phyloP scores from a whole-genome alignment of 148 eudicot genomes.

The Polygonum maritimum region DNA sequence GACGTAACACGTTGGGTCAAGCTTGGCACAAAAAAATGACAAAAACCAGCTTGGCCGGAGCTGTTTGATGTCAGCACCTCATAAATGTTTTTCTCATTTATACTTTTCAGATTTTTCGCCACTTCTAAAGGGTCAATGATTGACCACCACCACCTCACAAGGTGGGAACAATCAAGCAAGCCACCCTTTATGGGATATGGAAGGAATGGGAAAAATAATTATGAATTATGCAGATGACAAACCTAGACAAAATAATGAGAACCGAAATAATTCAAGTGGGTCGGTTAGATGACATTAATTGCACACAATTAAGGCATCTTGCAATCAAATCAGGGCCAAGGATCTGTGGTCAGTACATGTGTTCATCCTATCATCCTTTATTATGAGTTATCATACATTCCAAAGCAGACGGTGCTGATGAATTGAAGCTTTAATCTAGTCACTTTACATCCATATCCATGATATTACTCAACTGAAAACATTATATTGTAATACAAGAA shows the following conservation, averaged over 20 bases:
- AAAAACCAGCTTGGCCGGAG: slow-evolving; percentile 5
- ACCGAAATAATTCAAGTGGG: slow-evolving; percentile 9
- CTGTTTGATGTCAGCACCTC: slow-evolving; percentile 2
- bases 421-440: not conserved
- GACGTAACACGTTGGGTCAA: not conserved
- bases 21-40: not conserved
- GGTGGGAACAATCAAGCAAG: slow-evolving; percentile 9
- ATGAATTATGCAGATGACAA: slow-evolving; percentile 6
- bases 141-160: slow-evolving; percentile 5
- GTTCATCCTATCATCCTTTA: not conserved
- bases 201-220: slow-evolving; percentile 8
- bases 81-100: not conserved
- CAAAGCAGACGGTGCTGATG: not conserved
- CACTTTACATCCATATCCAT: not conserved
- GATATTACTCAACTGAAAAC: not conserved
- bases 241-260: slow-evolving; percentile 17
- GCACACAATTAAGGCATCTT: slow-evolving; percentile 12
- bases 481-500: not conserved
- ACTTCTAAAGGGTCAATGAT: slow-evolving; percentile 6
- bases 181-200: slow-evolving; percentile 7
- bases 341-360: slow-evolving; percentile 6
- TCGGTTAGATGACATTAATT: slow-evolving; percentile 18
- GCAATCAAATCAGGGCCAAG: slow-evolving; percentile 4
- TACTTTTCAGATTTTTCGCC: slow-evolving; percentile 6
- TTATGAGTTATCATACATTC: not conserved